Conservation (phyloP, 2,329 filamentous ascomycete genomes). For the Talaromyces atroroseus region DNA sequence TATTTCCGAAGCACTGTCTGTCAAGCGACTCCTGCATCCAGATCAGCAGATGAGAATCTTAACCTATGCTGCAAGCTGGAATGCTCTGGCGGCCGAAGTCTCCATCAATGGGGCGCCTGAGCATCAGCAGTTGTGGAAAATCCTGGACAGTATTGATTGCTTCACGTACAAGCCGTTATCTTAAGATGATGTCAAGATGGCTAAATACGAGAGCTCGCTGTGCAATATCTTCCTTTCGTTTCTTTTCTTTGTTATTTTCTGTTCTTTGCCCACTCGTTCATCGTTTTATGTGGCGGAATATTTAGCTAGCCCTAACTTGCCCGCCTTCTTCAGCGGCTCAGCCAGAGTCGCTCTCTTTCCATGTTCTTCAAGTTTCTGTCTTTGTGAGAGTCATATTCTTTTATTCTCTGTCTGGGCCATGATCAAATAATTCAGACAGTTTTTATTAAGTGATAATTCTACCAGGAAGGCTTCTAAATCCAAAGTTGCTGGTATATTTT, state of each 20-base stretch:
- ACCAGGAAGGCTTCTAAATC: no score
- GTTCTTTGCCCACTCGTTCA: neutral
- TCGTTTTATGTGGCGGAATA: neutral
- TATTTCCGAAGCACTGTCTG: slow-evolving; percentile 24
- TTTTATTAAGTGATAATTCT: no score
- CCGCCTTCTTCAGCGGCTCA: neutral
- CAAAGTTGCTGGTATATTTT: no score
- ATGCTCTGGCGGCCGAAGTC: slow-evolving; percentile 24
- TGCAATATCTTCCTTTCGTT: no score
- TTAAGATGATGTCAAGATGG: slow-evolving; percentile 1
- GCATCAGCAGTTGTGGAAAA: slow-evolving; percentile 32
- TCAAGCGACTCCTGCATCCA: slow-evolving; percentile 20
- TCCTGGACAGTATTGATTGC: slow-evolving; percentile 28
- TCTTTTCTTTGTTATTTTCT: no score
- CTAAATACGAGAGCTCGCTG: neutral
- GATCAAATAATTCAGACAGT: neutral
- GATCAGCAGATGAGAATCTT: slow-evolving; percentile 27
- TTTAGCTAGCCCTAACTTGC: neutral
- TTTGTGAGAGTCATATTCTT: neutral
- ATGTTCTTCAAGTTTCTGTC: neutral
- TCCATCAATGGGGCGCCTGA: slow-evolving; percentile 24
- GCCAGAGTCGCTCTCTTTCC: neutral
- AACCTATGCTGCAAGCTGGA: slow-evolving; percentile 29
- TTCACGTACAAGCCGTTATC: slow-evolving; percentile 24
- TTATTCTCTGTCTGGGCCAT: neutral